A percentile compares a stretch with the other conserved stretches of the same genome.
These are phyloP conservation scores for Syzygium aqueum DNA, from an alignment of 345 rosid genomes.

Conservation along the genomic window DNA sequence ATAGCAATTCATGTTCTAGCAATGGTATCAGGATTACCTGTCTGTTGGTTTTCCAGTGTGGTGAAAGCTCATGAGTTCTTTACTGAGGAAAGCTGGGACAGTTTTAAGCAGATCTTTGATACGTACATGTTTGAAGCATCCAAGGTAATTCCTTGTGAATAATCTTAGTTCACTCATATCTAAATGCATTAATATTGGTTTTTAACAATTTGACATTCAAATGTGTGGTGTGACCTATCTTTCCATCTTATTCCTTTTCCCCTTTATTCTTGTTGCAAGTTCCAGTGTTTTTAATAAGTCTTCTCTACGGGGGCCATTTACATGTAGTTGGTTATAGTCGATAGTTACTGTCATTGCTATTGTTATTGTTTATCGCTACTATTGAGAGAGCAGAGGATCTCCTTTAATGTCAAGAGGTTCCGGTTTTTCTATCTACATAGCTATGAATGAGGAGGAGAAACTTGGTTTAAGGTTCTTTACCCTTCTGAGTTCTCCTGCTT, in stretches of 20 bases:
- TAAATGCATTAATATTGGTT: background rate
- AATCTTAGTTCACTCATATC: background rate
- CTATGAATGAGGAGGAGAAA: background rate
- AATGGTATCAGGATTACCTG: background rate
- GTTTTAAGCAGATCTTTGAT: conserved; percentile 74
- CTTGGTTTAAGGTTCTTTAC: background rate
- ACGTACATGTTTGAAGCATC: conserved; percentile 84
- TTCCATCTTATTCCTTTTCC: background rate
- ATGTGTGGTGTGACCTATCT: background rate
- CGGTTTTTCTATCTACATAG: background rate
- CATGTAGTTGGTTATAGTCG: background rate
- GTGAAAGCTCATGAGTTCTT: conserved; percentile 93
- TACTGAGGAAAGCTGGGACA: conserved; percentile 79
- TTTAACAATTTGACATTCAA: background rate
- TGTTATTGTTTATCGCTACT: background rate
- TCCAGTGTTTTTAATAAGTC: background rate
- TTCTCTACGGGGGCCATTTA: background rate
- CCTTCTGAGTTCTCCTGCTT: background rate
- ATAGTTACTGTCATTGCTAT: background rate
- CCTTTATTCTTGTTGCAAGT: background rate
- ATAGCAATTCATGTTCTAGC: background rate
- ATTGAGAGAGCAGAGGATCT: background rate
- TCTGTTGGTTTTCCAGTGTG: conserved; percentile 53
- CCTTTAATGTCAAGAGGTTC: background rate
- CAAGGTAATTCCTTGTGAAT: conserved; percentile 40